These are phyloP conservation scores for Phytophthora sp. DNA, from an alignment of 352 stramenopile species.

Conservation along the genomic window DNA sequence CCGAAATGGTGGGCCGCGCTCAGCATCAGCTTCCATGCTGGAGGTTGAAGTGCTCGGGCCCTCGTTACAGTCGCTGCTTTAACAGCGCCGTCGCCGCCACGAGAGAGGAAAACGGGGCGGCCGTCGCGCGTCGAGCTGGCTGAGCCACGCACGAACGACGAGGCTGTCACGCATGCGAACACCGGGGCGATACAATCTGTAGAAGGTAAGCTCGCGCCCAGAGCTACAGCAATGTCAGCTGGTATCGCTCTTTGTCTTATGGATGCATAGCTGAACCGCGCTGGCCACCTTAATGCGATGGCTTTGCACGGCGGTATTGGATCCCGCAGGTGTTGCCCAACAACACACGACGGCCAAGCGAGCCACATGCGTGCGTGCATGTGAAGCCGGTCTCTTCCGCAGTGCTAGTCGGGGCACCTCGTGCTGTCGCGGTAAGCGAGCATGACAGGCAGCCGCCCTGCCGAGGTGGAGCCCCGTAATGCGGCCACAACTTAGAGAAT, in stretches of 20 bases:
- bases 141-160: constrained; percentile 9
- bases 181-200: too few species aligned
- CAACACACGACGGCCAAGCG: constrained; percentile 3
- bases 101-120: constrained; percentile 13
- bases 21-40: constrained; percentile 1
- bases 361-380: constrained; percentile 34
- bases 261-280: constrained; percentile 13
- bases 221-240: not conserved
- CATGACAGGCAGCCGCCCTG: too few species aligned
- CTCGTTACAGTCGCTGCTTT: constrained; percentile 16
- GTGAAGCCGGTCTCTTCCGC: constrained; percentile 40
- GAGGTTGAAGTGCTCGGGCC: constrained; percentile 26
- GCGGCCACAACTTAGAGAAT: too few species aligned
- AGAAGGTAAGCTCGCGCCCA: not conserved
- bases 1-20: constrained; percentile 31
- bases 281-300: constrained; percentile 20
- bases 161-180: constrained; percentile 23
- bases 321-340: not conserved
- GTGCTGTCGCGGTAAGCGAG: constrained; percentile 20
- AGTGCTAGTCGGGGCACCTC: constrained; percentile 22
- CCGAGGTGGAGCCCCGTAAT: too few species aligned
- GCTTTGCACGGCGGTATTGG: constrained; percentile 9
- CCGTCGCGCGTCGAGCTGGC: constrained; percentile 25
- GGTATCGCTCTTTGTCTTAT: constrained; percentile 30
- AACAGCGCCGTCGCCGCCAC: constrained; percentile 16